Evolutionary conservation across 306 rosid species (phyloP).

Genomic region (Gastrolobium villosum): DNA sequence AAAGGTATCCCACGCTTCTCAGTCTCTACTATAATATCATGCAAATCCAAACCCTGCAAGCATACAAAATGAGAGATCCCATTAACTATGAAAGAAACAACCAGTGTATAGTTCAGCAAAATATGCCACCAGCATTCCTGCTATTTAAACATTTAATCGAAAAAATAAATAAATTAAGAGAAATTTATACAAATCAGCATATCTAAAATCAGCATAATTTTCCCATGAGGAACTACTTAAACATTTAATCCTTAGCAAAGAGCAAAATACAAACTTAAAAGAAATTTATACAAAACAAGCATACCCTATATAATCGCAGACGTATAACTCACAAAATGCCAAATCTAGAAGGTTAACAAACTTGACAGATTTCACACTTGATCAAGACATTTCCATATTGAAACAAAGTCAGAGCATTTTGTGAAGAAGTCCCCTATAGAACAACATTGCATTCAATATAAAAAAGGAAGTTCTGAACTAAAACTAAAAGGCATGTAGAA

Average conservation of each 20-base stretch:
- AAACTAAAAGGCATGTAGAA: neutral
- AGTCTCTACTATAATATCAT: constrained; percentile 73
- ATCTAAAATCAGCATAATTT: constrained; percentile 16
- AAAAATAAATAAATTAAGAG: too few species aligned
- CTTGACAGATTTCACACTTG: neutral
- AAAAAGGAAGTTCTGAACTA: neutral
- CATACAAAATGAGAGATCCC: constrained; percentile 20
- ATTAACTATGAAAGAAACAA: constrained; percentile 16
- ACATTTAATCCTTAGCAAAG: neutral
- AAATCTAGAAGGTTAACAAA: neutral
- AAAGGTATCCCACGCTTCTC: constrained; percentile 80
- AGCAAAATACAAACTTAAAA: neutral
- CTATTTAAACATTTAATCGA: too few species aligned
- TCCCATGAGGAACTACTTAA: neutral
- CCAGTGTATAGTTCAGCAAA: constrained; percentile 7
- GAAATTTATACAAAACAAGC: constrained; percentile 8
- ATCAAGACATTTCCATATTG: neutral
- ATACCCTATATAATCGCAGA: neutral
- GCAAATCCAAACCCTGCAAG: constrained; percentile 72
- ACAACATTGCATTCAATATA: neutral
- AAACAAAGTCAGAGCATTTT: neutral
- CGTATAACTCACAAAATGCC: neutral
- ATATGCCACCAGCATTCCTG: neutral
- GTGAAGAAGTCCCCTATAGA: neutral
- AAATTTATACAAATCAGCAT: too few species aligned